These are phyloP conservation scores for Sugiyamaella marilandica DNA, from an alignment of 805 yeast genomes.

Conservation along the genomic window DNA sequence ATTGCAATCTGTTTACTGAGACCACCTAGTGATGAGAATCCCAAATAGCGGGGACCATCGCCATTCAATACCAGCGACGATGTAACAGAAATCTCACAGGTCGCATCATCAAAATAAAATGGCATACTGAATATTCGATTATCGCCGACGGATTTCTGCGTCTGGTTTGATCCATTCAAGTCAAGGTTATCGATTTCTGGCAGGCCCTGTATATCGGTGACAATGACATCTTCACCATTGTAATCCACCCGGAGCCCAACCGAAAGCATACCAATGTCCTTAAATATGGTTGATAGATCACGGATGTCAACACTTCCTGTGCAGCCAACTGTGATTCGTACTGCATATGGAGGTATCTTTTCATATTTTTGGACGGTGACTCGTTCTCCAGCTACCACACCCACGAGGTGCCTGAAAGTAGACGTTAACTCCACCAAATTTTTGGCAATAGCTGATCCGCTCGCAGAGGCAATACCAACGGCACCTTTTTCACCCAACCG, in stretches of 20 bases:
- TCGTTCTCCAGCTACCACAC: constrained; percentile 48
- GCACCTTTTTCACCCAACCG: constrained; percentile 16
- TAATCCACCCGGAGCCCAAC: constrained; percentile 39
- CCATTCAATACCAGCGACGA: constrained; percentile 15
- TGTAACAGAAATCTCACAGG: constrained; percentile 9
- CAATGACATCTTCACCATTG: constrained; percentile 46
- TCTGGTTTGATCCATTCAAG: constrained; percentile 24
- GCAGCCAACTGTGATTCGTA: constrained; percentile 35
- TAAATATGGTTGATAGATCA: constrained; percentile 34
- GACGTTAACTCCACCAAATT: constrained; percentile 27
- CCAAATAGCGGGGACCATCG: constrained; percentile 17
- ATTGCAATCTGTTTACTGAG: constrained; percentile 55
- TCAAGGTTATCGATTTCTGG: constrained; percentile 39
- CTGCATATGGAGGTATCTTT: constrained; percentile 46
- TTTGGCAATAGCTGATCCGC: neutral
- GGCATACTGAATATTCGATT: constrained; percentile 8
- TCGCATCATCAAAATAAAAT: constrained; percentile 1
- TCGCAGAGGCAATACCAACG: constrained; percentile 28
- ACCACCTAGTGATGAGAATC: constrained; percentile 72
- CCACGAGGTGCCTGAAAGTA: constrained; percentile 38
- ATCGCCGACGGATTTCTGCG: constrained; percentile 14
- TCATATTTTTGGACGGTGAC: constrained; percentile 42
- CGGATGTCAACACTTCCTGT: constrained; percentile 1
- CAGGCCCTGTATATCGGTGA: constrained; percentile 45
- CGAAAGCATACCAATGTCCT: constrained; percentile 32